These are phyloP conservation scores for Platismatia glauca DNA, from an alignment of 495 filamentous ascomycete species.

Conservation along the genomic window DNA sequence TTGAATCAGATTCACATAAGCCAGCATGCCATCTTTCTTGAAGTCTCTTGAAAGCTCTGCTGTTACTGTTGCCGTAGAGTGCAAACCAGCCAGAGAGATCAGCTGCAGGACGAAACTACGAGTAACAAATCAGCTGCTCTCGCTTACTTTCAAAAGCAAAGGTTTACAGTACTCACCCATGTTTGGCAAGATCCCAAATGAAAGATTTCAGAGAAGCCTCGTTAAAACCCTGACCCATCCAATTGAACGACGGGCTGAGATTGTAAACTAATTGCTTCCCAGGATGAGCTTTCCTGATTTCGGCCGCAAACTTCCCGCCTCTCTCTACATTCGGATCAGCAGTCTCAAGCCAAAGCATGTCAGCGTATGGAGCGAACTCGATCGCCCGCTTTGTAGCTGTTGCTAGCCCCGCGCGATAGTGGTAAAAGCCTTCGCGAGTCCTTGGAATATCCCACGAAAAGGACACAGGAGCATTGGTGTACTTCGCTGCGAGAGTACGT, in stretches of 20 bases:
- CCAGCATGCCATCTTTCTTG: conserved; percentile 87
- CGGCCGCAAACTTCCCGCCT: conserved; percentile 59
- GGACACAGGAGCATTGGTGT: conserved; percentile 57
- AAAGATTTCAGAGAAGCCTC: conserved; percentile 72
- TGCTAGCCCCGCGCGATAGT: conserved; percentile 78
- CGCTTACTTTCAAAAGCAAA: neutral
- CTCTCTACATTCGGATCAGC: conserved; percentile 76
- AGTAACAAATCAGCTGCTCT: conserved; percentile 14
- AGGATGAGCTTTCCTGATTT: conserved; percentile 56
- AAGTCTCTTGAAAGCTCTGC: conserved; percentile 73
- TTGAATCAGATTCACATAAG: conserved; percentile 89
- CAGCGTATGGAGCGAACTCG: conserved; percentile 83
- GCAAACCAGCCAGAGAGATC: conserved; percentile 82
- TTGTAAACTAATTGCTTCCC: conserved; percentile 94
- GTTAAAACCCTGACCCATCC: conserved; percentile 89
- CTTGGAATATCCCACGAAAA: conserved; percentile 91
- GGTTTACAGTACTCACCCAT: conserved; percentile 46
- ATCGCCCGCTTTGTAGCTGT: conserved; percentile 90
- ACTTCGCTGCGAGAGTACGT: conserved; percentile 55
- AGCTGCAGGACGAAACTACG: conserved; percentile 76
- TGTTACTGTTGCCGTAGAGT: conserved; percentile 80
- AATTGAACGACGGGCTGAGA: conserved; percentile 92
- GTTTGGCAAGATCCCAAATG: conserved; percentile 89
- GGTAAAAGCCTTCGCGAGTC: conserved; percentile 92
- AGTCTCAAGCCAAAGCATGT: conserved; percentile 96